Base-by-base conservation (phyloP, 208 protist genomes). In the Leishmania lainsoni region DNA sequence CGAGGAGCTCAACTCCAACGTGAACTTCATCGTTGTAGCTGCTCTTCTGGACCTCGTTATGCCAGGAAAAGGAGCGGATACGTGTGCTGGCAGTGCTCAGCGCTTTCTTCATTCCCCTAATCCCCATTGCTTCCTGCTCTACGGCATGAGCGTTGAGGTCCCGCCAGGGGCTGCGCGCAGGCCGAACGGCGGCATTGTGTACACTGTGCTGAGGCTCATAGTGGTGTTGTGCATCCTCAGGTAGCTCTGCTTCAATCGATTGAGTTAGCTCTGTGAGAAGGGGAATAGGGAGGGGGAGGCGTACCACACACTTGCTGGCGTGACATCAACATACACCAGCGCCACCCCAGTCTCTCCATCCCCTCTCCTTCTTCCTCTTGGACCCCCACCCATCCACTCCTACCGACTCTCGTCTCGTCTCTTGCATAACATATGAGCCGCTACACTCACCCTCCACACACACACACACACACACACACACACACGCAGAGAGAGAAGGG, bases 41-140 rank as follows among this genome's bases (percentile, higher is more conserved):
- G 58, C 87, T 95, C 20, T 96, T 95, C 54, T 90, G 95, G 81
- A 81, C 95, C 14, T 95, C 90, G 22, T 95, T 90, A n/a, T 96
- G 94, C 76, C 90, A 96, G 84, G 89, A 94, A 54, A 97, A 95
- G 78, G 92, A 97, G 85, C 87, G 95, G 32, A 96, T 98, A 90
- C 89, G 89, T 16, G 91, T 97, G 73, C 89, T 96, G 78, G 97
- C 95, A 22, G 81, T 96, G 35, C 93, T 98, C 84, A 95, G 86
- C 45, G 93, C 92, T 54, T 93, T 98, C 74, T 98, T 98, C 77
- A 96, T 95, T 59, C 95, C 93, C 9, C 81, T 95, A 29, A 94
- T 86, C 79, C 97, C 97, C 79, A 91, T 98, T 68, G 91, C 93
- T 0, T 86, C 90, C 0, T 45, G 42, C 85, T 94, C 32, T 98